Evolutionary conservation across 345 rosid species (phyloP).

Genomic region (Jatropha curcas): DNA sequence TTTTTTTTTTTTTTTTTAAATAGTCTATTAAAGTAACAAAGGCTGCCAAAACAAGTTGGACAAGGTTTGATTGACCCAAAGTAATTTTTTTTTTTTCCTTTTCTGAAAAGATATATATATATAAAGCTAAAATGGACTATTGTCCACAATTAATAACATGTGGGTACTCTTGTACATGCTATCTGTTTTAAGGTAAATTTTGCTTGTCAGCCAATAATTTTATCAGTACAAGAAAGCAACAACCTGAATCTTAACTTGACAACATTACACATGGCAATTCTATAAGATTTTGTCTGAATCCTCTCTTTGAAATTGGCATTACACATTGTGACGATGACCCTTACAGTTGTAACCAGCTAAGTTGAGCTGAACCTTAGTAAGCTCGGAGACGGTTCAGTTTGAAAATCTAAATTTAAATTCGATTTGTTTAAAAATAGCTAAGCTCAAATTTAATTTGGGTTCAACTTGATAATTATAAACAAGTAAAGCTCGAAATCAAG

Average conservation of each 20-base stretch:
- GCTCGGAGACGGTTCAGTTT: too few species aligned
- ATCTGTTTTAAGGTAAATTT: conserved; percentile 27
- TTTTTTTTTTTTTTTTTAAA: too few species aligned
- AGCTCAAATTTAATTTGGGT: too few species aligned
- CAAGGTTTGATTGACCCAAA: conserved; percentile 24
- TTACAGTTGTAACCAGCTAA: background rate
- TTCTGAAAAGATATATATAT: conserved; percentile 6
- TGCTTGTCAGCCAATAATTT: conserved; percentile 11
- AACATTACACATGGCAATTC: background rate
- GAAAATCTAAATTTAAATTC: too few species aligned
- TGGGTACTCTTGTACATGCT: conserved; percentile 20
- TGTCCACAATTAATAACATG: conserved; percentile 13
- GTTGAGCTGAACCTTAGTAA: too few species aligned
- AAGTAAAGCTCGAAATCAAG: too few species aligned
- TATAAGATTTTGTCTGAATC: background rate
- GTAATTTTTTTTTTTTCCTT: conserved; percentile 17
- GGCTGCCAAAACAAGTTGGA: conserved; percentile 29
- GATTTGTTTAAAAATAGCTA: too few species aligned
- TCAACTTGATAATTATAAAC: too few species aligned
- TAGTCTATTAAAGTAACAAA: background rate
- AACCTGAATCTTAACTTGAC: conserved; percentile 15
- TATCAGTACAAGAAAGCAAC: conserved; percentile 7
- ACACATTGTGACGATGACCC: background rate
- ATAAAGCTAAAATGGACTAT: conserved; percentile 4
- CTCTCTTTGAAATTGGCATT: background rate